These are phyloP conservation scores for Colletotrichum sp. DNA, from an alignment of 2,329 filamentous ascomycete species.

Conservation along the genomic window DNA sequence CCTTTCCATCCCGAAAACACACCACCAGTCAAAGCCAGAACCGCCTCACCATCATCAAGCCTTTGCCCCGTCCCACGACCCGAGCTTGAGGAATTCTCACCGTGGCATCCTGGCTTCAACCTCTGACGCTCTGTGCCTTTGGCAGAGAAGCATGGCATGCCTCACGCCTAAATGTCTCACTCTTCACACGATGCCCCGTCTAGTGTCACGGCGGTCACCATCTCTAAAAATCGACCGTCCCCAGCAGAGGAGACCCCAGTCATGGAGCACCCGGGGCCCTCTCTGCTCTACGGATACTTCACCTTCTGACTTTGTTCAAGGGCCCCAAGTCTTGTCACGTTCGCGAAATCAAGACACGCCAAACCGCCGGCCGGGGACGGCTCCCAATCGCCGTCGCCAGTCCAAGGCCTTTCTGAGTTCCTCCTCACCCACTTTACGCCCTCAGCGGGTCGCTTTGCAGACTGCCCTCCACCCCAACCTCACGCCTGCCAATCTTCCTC, in stretches of 20 bases:
- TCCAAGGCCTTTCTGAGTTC: background rate
- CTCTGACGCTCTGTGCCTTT: background rate
- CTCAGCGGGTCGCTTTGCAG: conserved; percentile 13
- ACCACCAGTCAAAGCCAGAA: conserved; percentile 1
- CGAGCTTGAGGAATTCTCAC: background rate
- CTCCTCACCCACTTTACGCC: conserved; percentile 18
- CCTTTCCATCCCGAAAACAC: conserved; percentile 4
- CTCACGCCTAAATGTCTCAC: background rate
- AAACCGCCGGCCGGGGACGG: conserved; percentile 2
- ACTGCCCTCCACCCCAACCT: background rate
- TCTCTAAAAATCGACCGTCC: background rate
- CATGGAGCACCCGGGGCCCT: background rate
- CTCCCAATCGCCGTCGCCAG: background rate
- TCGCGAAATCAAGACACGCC: conserved; percentile 16
- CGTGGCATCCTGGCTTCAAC: background rate
- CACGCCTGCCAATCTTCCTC: conserved; percentile 14
- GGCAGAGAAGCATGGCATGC: background rate
- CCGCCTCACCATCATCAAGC: background rate
- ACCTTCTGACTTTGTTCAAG: conserved; percentile 2
- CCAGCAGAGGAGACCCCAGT: background rate
- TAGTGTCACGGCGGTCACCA: background rate
- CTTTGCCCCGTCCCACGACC: background rate
- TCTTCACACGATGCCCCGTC: background rate
- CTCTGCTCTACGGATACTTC: background rate
- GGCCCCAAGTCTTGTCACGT: conserved; percentile 8